Evolutionary conservation across 2,329 filamentous ascomycete species (phyloP), one percentile per base, ranked within the genome.

Genomic region (Beauveria pseudobassiana): DNA sequence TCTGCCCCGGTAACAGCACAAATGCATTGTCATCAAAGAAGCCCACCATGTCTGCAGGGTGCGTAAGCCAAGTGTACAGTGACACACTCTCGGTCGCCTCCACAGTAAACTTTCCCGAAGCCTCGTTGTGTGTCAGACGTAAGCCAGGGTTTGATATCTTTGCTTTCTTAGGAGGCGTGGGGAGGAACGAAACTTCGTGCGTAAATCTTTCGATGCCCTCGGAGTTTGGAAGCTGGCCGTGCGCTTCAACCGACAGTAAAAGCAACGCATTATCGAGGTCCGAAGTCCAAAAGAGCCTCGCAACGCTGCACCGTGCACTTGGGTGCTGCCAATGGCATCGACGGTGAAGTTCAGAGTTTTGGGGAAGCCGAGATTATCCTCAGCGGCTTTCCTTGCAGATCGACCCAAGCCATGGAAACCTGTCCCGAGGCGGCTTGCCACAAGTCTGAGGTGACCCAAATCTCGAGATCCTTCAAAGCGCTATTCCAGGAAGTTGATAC

Each of bases 381-480:
- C 4, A 64, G 56, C 0, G 62, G 48, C 6, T 60, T 34, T 51
- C 52, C 16, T 20, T 58, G 42, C 12, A 64, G 22, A 45, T 65
- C 61, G 9, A 65, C 43, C 65, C 64, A 66, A 18, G 42, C 28
- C 24, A 66, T 14, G 10, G 57, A 58, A 3, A 66, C 34, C 8
- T 62, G 42, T 8, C 65, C 64, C 6, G 60, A 56, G 2, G 61
- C 42, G 12, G 58, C 26, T n/a, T 63, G 57, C 64, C 65, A 66
- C 18, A 65, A 50, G 45, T 66, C 65, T 10, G 65, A 66, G 0
- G 59, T 59, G 18, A 66, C 62, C 64, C 64, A 86, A 2, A 84
- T 71, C 5, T 78, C 75, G 18, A 87, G 70, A 22, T 77, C 69
- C 1, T 80, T 79, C 0, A 77, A 51, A 3, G 12, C 7, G 12